phyloP scores from a whole-genome alignment of 2,329 filamentous ascomycete species.

The Scytalidium sp. region DNA sequence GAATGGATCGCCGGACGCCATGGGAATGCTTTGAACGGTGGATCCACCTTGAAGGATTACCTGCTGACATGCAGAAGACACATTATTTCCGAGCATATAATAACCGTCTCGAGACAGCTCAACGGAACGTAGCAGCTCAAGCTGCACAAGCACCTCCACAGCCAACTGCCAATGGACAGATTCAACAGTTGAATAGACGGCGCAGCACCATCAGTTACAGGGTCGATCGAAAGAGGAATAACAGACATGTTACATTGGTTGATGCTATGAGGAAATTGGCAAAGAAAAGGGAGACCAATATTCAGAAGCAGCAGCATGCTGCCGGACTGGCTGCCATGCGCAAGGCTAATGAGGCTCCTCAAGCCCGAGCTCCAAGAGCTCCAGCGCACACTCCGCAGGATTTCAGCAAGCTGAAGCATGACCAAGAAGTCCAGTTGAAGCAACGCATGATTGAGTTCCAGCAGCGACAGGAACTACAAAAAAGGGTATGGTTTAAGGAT shows the following conservation, averaged over 20 bases:
- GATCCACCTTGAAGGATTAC: conserved; percentile 87
- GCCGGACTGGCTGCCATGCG: conserved; percentile 74
- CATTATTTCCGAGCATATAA: conserved; percentile 84
- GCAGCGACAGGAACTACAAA: conserved; percentile 37
- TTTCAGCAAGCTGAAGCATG: conserved; percentile 85
- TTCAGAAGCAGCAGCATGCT: conserved; percentile 85
- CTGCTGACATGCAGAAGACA: conserved; percentile 90
- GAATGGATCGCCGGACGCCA: conserved; percentile 83
- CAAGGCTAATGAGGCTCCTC: conserved; percentile 67
- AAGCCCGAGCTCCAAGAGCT: conserved; percentile 38
- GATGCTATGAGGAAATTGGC: conserved; percentile 94
- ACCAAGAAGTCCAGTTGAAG: conserved; percentile 70
- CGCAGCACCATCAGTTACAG: conserved; percentile 76
- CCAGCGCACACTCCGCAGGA: conserved; percentile 72
- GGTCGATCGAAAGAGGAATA: conserved; percentile 82
- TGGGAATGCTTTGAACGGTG: conserved; percentile 99
- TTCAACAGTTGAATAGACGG: conserved; percentile 53
- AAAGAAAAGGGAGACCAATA: conserved; percentile 83
- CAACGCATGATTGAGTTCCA: conserved; percentile 53
- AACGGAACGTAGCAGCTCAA: conserved; percentile 43
- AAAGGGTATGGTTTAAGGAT: conserved; percentile 42
- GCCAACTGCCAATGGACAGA: conserved; percentile 37
- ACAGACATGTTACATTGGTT: conserved; percentile 83
- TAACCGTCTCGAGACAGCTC: conserved; percentile 56
- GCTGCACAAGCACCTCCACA: conserved; percentile 26